Conservation (phyloP, 192 early-diverging fungal species). For the Rhizoclosmatium globosum region DNA sequence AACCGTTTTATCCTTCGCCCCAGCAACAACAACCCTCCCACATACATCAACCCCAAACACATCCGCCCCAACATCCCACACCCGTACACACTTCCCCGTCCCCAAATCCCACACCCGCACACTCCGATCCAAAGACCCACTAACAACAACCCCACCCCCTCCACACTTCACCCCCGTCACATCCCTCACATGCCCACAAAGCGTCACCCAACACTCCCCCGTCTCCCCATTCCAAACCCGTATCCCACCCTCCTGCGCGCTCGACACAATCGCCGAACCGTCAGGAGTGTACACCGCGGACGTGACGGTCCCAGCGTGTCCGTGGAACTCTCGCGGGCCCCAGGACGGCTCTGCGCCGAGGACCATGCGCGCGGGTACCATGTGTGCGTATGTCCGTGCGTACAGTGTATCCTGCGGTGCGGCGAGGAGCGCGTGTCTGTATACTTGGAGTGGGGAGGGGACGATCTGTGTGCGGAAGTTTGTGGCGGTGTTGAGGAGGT, state of each 20-base stretch:
- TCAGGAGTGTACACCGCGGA: constrained; percentile 65
- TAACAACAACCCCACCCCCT: not conserved
- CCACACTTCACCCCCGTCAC: not conserved
- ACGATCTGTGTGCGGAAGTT: not conserved
- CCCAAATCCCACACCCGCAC: not conserved
- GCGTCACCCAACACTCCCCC: not conserved
- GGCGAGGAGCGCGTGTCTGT: not conserved
- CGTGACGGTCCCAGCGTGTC: constrained; percentile 23
- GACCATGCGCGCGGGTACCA: not conserved
- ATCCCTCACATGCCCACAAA: not conserved
- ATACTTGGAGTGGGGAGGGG: constrained; percentile 1
- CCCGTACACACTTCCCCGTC: not conserved
- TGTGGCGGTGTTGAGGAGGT: not conserved
- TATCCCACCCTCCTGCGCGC: constrained; percentile 83
- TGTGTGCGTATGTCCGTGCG: not conserved
- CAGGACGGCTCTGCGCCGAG: not conserved
- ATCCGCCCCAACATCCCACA: not conserved
- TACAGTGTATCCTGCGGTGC: not conserved
- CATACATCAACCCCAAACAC: not conserved
- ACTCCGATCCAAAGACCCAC: not conserved
- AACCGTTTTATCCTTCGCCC: not conserved
- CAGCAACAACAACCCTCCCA: not conserved
- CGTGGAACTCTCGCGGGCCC: constrained; percentile 4
- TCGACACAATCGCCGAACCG: constrained; percentile 80
- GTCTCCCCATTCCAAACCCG: constrained; percentile 69